These are phyloP conservation scores for Cryptococcus jaspeensis DNA, from an alignment of 1,284 basidiomycete species.

Conservation along the genomic window DNA sequence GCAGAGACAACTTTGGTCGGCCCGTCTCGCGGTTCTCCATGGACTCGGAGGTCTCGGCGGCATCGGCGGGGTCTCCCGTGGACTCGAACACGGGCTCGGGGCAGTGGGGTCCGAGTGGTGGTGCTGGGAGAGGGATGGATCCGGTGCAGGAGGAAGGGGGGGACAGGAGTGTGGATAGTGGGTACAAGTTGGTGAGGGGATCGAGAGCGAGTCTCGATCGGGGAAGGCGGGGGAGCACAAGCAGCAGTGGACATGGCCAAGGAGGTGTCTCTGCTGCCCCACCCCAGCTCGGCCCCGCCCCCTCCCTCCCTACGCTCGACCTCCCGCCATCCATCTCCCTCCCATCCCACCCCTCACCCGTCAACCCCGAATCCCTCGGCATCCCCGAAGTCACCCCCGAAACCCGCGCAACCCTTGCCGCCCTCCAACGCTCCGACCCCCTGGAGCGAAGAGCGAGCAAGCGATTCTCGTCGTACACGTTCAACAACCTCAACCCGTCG, in stretches of 20 bases:
- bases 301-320: constrained; percentile 29
- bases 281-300: constrained; percentile 11
- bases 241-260: not conserved
- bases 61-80: not conserved
- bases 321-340: constrained; percentile 23
- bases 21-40: constrained; percentile 41
- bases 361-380: constrained; percentile 26
- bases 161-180: not conserved
- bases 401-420: constrained; percentile 79
- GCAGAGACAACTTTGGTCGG: constrained; percentile 33
- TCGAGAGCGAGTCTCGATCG: not conserved
- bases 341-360: constrained; percentile 4
- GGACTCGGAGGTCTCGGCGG: constrained; percentile 34
- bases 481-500: constrained; percentile 83
- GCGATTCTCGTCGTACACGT: constrained; percentile 92
- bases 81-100: too few relatives aligned
- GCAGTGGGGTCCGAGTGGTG: not conserved
- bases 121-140: constrained; percentile 1
- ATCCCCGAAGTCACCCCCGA: constrained; percentile 56
- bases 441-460: constrained; percentile 92
- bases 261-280: not conserved
- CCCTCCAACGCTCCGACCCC: constrained; percentile 80
- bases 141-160: constrained; percentile 12
- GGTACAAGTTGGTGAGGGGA: not conserved
- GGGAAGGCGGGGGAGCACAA: not conserved